A percentile compares a stretch with the other conserved stretches of the same genome.
Evolutionary conservation across 306 rosid species (phyloP).

Genomic region (Prosopis cineraria): DNA sequence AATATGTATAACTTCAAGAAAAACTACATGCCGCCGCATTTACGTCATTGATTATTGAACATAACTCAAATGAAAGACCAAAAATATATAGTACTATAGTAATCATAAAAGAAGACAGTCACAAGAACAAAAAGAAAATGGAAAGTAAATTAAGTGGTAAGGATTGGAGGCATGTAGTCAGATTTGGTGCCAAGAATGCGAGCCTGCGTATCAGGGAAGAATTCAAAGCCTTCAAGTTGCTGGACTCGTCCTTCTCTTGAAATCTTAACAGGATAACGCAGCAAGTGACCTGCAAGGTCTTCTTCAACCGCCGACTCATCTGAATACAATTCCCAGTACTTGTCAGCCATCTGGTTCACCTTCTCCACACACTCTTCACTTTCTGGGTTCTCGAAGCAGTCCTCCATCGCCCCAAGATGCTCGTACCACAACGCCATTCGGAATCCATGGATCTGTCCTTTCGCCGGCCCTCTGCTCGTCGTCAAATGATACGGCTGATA

Average conservation of each 20-base stretch:
- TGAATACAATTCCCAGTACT: conserved; percentile 65
- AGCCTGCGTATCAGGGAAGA: conserved; percentile 72
- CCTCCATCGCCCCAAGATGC: conserved; percentile 61
- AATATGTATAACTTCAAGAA: too few species aligned
- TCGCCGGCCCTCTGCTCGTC: conserved; percentile 44
- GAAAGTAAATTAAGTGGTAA: conserved; percentile 55
- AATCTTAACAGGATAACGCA: conserved; percentile 62
- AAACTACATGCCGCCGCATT: neutral
- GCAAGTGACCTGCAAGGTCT: conserved; percentile 68
- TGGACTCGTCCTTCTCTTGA: conserved; percentile 49
- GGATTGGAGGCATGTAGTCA: conserved; percentile 69
- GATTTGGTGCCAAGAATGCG: conserved; percentile 59
- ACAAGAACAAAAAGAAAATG: neutral
- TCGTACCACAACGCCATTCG: conserved; percentile 69
- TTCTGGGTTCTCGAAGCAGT: conserved; percentile 50
- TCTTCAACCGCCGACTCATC: conserved; percentile 47
- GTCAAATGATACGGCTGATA: conserved; percentile 61
- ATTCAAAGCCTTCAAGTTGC: conserved; percentile 54
- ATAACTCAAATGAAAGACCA: neutral
- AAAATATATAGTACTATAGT: neutral
- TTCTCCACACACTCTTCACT: conserved; percentile 49
- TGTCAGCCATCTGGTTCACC: conserved; percentile 58
- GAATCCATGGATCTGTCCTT: conserved; percentile 67
- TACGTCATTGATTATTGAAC: conserved; percentile 19
- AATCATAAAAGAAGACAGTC: neutral